These are phyloP conservation scores for Candida easanensis DNA, from an alignment of 805 yeast genomes.

Conservation along the genomic window DNA sequence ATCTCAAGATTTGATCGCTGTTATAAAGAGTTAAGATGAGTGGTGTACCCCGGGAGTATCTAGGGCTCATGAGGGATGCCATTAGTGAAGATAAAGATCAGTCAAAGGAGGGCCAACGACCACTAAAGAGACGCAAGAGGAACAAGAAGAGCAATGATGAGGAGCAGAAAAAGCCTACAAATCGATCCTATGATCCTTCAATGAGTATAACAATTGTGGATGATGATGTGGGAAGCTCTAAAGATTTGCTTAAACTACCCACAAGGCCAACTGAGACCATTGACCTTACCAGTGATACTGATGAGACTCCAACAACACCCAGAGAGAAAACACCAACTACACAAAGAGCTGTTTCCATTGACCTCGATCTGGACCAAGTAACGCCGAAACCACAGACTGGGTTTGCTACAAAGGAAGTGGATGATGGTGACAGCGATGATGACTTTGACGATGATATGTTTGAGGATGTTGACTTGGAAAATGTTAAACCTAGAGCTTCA, in stretches of 20 bases:
- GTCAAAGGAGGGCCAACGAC: constrained; percentile 4
- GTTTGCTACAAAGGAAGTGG: constrained; percentile 12
- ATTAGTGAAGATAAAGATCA: constrained; percentile 1
- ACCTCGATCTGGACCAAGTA: constrained; percentile 6
- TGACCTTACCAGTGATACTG: constrained; percentile 4
- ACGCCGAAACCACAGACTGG: constrained; percentile 2
- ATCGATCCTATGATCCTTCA: not conserved
- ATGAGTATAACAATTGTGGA: not conserved
- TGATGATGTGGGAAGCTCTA: not conserved
- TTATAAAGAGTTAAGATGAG: constrained; percentile 6
- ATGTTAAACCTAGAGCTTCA: constrained; percentile 21
- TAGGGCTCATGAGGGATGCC: constrained; percentile 22
- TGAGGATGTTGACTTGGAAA: constrained; percentile 26
- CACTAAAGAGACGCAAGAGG: constrained; percentile 19
- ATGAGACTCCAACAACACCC: not conserved
- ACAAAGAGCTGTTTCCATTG: not conserved
- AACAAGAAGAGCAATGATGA: constrained; percentile 1
- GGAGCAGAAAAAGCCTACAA: not conserved
- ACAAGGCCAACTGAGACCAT: not conserved
- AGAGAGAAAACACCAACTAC: constrained; percentile 1
- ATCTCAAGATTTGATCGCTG: not conserved
- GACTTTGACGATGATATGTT: constrained; percentile 24
- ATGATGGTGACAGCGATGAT: constrained; percentile 36
- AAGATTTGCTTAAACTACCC: too few relatives aligned
- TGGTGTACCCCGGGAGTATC: constrained; percentile 23